Evolutionary conservation across 305 asterid genomes (phyloP).

Genomic region (Fraxinus nigra): DNA sequence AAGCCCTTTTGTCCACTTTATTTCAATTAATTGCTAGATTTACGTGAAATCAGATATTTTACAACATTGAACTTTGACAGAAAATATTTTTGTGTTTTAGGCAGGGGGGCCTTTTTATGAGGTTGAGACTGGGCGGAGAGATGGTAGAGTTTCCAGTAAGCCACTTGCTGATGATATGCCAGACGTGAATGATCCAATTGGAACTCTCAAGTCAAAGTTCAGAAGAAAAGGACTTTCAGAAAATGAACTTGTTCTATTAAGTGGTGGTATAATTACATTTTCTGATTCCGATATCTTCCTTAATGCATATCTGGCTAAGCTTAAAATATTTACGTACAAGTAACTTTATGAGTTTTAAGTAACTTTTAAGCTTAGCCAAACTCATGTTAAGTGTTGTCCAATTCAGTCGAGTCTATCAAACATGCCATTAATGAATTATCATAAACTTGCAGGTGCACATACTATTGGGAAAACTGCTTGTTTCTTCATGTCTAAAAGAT

Average conservation of each 20-base stretch:
- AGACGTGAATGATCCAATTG: conserved; percentile 38
- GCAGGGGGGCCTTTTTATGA: conserved; percentile 37
- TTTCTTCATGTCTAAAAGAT: conserved; percentile 38
- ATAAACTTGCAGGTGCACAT: conserved; percentile 34
- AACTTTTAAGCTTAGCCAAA: background rate
- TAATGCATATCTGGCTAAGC: background rate
- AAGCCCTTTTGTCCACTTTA: no score
- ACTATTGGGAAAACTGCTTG: conserved; percentile 43
- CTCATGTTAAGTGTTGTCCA: background rate
- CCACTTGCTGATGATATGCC: conserved; percentile 40
- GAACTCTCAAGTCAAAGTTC: conserved; percentile 36
- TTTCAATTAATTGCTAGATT: no score
- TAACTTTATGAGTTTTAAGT: background rate
- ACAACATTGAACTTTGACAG: background rate
- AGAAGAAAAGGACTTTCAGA: conserved; percentile 29
- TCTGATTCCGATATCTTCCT: background rate
- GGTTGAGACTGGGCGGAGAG: conserved; percentile 46
- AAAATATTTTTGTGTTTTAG: conserved; percentile 5
- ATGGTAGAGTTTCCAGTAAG: conserved; percentile 32
- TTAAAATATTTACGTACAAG: background rate
- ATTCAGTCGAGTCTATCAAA: background rate
- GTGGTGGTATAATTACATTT: conserved; percentile 18
- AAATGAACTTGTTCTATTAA: conserved; percentile 40
- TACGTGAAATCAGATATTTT: background rate
- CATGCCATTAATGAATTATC: background rate